phyloP scores from a whole-genome alignment of 129 eudicot genomes.

The Sambucus nigra region DNA sequence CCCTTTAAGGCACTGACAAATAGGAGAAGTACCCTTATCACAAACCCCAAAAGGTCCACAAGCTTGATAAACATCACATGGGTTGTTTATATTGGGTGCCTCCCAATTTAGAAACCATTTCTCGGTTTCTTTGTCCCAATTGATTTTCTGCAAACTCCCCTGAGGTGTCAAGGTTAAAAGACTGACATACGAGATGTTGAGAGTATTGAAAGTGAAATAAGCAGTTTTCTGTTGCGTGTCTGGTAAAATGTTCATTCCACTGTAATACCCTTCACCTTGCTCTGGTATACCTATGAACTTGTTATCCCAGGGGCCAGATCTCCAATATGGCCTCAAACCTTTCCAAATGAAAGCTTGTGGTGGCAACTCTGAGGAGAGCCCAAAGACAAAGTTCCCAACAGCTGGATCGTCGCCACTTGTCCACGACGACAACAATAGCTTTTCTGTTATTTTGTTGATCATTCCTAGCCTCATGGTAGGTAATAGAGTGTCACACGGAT shows the following conservation, averaged over 20 bases:
- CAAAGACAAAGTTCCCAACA: slow-evolving; percentile 11
- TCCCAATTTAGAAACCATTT: slow-evolving; percentile 13
- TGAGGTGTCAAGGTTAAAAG: slow-evolving; percentile 10
- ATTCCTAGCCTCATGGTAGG: slow-evolving; percentile 19
- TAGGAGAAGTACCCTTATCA: slow-evolving; percentile 4
- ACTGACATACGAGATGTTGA: background rate
- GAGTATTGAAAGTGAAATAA: slow-evolving; percentile 7
- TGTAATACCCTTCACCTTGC: slow-evolving; percentile 8
- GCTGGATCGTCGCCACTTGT: slow-evolving; percentile 19
- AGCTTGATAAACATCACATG: slow-evolving; percentile 24
- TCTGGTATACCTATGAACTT: slow-evolving; percentile 19
- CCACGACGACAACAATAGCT: slow-evolving; percentile 23
- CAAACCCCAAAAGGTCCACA: slow-evolving; percentile 37
- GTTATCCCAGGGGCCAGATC: slow-evolving; percentile 22
- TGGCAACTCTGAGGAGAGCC: slow-evolving; percentile 14
- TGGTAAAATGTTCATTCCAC: slow-evolving; percentile 5
- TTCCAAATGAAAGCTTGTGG: slow-evolving; percentile 20
- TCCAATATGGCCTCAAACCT: slow-evolving; percentile 13
- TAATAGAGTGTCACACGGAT: slow-evolving; percentile 20
- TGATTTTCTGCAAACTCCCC: slow-evolving; percentile 3
- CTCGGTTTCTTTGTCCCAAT: background rate
- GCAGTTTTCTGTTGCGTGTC: slow-evolving; percentile 15
- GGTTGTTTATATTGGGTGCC: slow-evolving; percentile 12
- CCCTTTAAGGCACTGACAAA: slow-evolving; percentile 29
- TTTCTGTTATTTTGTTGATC: slow-evolving; percentile 5